Percentiles rank a stretch among this genome's conserved stretches.
Evolutionary conservation across 495 filamentous ascomycete species (phyloP).

Genomic region (Annulohypoxylon bovei): DNA sequence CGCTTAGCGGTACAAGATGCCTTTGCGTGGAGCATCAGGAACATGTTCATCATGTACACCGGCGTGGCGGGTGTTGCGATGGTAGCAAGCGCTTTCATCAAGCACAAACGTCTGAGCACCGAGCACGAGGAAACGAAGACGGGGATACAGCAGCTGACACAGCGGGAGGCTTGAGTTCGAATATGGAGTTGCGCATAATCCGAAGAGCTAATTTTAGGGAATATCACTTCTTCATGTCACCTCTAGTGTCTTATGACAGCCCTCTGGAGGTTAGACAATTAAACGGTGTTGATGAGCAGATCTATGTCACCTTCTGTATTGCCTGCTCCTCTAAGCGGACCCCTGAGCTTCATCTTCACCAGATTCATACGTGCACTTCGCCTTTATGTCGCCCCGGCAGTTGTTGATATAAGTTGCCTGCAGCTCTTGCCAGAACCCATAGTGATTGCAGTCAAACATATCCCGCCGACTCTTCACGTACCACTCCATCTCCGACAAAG

Average conservation of each 20-base stretch:
- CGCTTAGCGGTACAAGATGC: slow-evolving; percentile 60
- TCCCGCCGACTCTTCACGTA: neutral
- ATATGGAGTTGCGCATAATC: neutral
- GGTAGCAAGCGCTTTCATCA: slow-evolving; percentile 64
- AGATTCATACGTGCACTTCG: neutral
- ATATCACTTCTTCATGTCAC: neutral
- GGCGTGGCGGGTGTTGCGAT: slow-evolving; percentile 61
- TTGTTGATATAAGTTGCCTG: neutral
- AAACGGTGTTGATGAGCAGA: too few species aligned
- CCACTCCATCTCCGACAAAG: neutral
- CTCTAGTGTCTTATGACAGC: too few species aligned
- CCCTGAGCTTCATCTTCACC: too few species aligned
- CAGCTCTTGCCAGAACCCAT: neutral
- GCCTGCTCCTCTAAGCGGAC: too few species aligned
- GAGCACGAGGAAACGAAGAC: slow-evolving; percentile 73
- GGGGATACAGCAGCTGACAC: slow-evolving; percentile 49
- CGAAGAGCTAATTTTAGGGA: neutral
- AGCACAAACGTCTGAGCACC: slow-evolving; percentile 59
- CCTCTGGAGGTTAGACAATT: too few species aligned
- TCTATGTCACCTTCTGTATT: too few species aligned
- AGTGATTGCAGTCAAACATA: neutral
- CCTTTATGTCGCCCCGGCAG: neutral
- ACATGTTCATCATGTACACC: slow-evolving; percentile 64
- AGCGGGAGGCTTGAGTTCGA: slow-evolving; percentile 19
- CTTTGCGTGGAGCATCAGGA: slow-evolving; percentile 68